Base-by-base conservation (phyloP, 2,329 filamentous ascomycete genomes). In the Fusarium compactum region DNA sequence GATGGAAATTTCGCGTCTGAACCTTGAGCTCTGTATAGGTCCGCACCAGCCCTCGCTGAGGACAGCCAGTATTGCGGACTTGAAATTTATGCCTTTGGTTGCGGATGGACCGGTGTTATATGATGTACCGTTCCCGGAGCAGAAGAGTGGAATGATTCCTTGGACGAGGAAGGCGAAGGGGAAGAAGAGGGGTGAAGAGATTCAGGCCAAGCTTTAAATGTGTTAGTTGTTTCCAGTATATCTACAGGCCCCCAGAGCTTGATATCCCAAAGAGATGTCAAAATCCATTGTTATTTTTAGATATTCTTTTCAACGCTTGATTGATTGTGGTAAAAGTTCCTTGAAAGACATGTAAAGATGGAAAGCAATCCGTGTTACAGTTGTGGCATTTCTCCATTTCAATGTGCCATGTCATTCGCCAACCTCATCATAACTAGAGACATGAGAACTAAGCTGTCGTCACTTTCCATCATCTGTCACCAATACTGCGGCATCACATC, bases 101-200 rank as follows among this genome's bases (percentile, higher is more conserved):
- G 65, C 65, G 3, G 10, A 69, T 18, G 65, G 44, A 8, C 65
- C 65, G 5, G 59, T 68, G 3, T 3, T 68, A 14, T 20, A 59
- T 4, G 15, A 44, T 4, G 5, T 69, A 2, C 65, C 60, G 1
- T 68, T 68, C 12, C 41, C 34, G 3, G 59, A 55, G 0, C 43
- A 69, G 22, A 68, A 25, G 8, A 53, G 1, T 0, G 65, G 65
- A 0, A 54, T 68, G 3, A 22, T 68, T 2, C 59, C 65, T 0
- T 68, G 65, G 65, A 48, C 18, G 1, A 52, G 22, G 7, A 68
- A 52, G 44, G 25, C 24, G 2, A 43, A 20, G 5, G 11, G 20
- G 16, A 27, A 0, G n/a, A 6, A 7, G 29, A 18, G 6, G 7
- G 12, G 20, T 11, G 46, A 40, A 2, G 30, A 44, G 2, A 1